phyloP scores from a whole-genome alignment of 352 stramenopile species.

The Pythium apleroticum region DNA sequence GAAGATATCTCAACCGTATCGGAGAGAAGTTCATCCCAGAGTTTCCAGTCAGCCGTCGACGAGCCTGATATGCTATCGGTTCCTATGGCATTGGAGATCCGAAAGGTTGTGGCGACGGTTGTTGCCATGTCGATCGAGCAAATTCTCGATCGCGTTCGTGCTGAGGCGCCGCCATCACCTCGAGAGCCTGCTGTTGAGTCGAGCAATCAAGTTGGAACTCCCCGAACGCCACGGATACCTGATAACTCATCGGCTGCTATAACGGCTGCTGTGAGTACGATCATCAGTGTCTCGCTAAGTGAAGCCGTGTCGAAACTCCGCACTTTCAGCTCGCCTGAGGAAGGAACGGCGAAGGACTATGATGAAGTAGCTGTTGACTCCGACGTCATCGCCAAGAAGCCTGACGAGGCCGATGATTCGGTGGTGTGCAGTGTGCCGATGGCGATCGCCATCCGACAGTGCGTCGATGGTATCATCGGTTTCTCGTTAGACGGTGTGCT shows the following conservation, averaged over 20 bases:
- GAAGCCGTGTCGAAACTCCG: conserved; percentile 15
- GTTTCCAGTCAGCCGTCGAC: not conserved
- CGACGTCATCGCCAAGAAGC: not conserved
- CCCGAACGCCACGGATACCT: not conserved
- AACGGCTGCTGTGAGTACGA: not conserved
- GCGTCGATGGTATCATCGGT: conserved; percentile 41
- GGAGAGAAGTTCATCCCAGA: not conserved
- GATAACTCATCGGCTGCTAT: not conserved
- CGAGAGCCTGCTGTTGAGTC: not conserved
- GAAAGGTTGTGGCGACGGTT: conserved; percentile 24
- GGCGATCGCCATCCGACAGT: conserved; percentile 36
- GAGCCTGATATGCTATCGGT: conserved; percentile 17
- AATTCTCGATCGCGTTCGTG: conserved; percentile 23
- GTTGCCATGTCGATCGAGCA: conserved; percentile 29
- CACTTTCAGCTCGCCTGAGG: not conserved
- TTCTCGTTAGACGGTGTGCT: conserved; percentile 35
- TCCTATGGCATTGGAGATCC: conserved; percentile 29
- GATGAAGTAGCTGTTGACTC: not conserved
- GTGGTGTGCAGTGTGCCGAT: conserved; percentile 29
- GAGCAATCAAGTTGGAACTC: conserved; percentile 12
- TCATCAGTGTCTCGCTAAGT: conserved; percentile 12
- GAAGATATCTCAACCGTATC: too few relatives aligned
- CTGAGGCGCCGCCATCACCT: not conserved
- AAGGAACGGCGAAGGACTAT: not conserved
- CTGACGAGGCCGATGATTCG: not conserved